Conservation (phyloP, 768 basidiomycete species). For the Trametes elegans region DNA sequence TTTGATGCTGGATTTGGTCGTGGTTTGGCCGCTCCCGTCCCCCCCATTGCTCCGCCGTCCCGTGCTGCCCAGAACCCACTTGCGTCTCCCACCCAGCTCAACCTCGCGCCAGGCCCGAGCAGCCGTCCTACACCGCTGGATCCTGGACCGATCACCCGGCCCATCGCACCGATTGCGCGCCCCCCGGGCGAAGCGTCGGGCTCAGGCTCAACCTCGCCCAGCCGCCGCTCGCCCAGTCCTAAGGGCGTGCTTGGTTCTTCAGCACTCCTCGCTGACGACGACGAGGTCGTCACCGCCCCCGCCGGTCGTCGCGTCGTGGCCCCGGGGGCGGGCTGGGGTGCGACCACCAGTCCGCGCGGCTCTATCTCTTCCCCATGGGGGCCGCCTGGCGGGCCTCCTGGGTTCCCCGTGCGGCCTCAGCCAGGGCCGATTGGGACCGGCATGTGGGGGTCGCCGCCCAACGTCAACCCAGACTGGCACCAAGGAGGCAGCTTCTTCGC, state of each 20-base stretch:
- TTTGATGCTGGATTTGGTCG: slow-evolving; percentile 56
- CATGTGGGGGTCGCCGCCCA: slow-evolving; percentile 19
- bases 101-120: slow-evolving; percentile 48
- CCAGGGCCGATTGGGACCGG: slow-evolving; percentile 28
- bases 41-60: slow-evolving; percentile 34
- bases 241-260: slow-evolving; percentile 76
- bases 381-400: slow-evolving; percentile 31
- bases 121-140: slow-evolving; percentile 43
- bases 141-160: slow-evolving; percentile 62
- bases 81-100: slow-evolving; percentile 34
- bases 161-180: slow-evolving; percentile 65
- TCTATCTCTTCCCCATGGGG: slow-evolving; percentile 48
- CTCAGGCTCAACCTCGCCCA: slow-evolving; percentile 62
- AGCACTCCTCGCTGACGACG: slow-evolving; percentile 75
- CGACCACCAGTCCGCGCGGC: slow-evolving; percentile 43
- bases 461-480: slow-evolving; percentile 48
- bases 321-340: slow-evolving; percentile 47
- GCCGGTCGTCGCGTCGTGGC: slow-evolving; percentile 39
- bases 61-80: slow-evolving; percentile 35
- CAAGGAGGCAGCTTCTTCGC: slow-evolving; percentile 45
- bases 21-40: slow-evolving; percentile 31
- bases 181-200: slow-evolving; percentile 46
- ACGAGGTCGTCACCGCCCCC: slow-evolving; percentile 65
- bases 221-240: slow-evolving; percentile 48
- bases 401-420: slow-evolving; percentile 25